A percentile compares a stretch with the other conserved stretches of the same genome.
Conservation (phyloP, 1,284 basidiomycete species). For the Naganishia albida region DNA sequence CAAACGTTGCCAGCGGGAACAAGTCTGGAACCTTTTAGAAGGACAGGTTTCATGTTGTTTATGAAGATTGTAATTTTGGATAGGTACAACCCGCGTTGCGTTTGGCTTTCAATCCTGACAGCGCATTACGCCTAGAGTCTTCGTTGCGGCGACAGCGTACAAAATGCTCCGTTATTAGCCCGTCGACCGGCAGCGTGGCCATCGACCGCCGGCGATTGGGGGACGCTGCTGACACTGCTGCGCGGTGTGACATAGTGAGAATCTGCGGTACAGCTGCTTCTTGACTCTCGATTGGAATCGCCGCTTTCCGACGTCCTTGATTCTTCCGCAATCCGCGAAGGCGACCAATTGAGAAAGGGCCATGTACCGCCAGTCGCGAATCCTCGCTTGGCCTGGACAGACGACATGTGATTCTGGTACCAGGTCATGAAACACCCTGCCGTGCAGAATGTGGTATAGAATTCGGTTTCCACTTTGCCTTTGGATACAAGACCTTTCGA, state of each 20-base stretch:
- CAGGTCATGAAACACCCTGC: slow-evolving; percentile 50
- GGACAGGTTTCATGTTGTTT: neutral
- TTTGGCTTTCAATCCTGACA: no score
- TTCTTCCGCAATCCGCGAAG: slow-evolving; percentile 3
- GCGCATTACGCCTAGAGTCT: no score
- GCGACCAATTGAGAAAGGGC: slow-evolving; percentile 8
- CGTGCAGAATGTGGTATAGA: slow-evolving; percentile 53
- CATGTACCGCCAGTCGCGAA: neutral
- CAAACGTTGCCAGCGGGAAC: slow-evolving; percentile 51
- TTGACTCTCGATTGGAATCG: slow-evolving; percentile 7
- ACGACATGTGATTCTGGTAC: slow-evolving; percentile 33
- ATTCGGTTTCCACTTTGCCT: slow-evolving; percentile 51
- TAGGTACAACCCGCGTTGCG: neutral
- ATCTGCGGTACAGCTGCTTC: slow-evolving; percentile 9
- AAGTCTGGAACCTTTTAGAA: slow-evolving; percentile 37
- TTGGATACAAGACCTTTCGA: slow-evolving; percentile 47
- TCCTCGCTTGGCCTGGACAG: slow-evolving; percentile 19
- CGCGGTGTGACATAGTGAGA: slow-evolving; percentile 21
- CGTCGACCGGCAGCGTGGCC: slow-evolving; percentile 8
- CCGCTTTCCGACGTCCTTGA: slow-evolving; percentile 11
- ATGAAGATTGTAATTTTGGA: neutral
- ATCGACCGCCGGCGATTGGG: neutral
- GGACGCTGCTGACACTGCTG: slow-evolving; percentile 25
- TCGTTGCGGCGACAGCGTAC: slow-evolving; percentile 7
- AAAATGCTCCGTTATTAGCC: neutral